These are phyloP conservation scores for Starmerella potacharoeniae DNA, from an alignment of 805 yeast genomes.

Conservation along the genomic window DNA sequence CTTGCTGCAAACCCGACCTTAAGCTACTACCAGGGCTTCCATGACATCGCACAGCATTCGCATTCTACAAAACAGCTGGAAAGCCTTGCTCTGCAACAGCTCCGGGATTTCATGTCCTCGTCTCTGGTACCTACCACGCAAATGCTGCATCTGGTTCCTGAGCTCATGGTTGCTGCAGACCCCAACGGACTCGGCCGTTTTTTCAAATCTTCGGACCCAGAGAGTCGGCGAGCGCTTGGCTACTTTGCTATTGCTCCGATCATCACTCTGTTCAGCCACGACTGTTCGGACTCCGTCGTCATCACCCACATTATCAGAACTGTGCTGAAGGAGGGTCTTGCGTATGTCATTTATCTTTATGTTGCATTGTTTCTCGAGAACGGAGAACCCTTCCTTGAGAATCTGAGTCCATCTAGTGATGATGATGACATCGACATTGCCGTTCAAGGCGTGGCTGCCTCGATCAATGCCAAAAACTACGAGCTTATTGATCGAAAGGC, in stretches of 20 bases:
- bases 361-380: constrained; percentile 31
- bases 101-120: constrained; percentile 79
- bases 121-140: constrained; percentile 53
- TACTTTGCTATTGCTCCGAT: constrained; percentile 65
- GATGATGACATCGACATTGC: constrained; percentile 35
- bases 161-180: constrained; percentile 43
- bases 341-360: constrained; percentile 49
- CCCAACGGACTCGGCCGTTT: constrained; percentile 17
- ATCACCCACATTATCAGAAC: constrained; percentile 59
- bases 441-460: constrained; percentile 26
- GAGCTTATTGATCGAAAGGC: constrained; percentile 19
- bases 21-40: constrained; percentile 85
- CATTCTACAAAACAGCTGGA: constrained; percentile 26
- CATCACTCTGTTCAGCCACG: constrained; percentile 71
- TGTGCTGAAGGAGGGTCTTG: constrained; percentile 45
- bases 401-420: constrained; percentile 27
- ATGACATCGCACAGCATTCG: constrained; percentile 65
- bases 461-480: constrained; percentile 13
- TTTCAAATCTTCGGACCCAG: constrained; percentile 24
- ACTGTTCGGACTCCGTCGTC: constrained; percentile 38
- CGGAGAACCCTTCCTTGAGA: constrained; percentile 27
- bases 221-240: constrained; percentile 34
- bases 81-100: constrained; percentile 36
- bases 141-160: constrained; percentile 57
- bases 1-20: constrained; percentile 51